Base-by-base conservation (phyloP, 768 basidiomycete species). In the Multifurca ochricompacta region DNA sequence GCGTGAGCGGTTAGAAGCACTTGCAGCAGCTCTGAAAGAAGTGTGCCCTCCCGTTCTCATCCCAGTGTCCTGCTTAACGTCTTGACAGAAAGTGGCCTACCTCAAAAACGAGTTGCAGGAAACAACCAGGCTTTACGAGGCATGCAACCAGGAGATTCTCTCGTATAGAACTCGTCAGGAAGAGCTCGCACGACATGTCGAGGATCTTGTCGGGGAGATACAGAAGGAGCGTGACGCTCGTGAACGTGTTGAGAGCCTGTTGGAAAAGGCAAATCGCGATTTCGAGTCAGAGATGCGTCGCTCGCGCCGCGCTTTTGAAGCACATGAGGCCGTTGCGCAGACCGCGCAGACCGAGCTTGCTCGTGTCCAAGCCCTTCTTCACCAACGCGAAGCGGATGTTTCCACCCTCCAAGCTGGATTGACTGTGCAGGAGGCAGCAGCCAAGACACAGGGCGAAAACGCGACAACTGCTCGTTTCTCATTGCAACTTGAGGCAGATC, bases 401-500 rank as follows among this genome's bases (percentile, higher is more conserved):
- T 71, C 73, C 1, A 77, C 80, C 0, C 79, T 96, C 3, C 88
- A 96, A 63, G 68, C 68, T 6, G 83, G 83, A 0, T 71, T 96
- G n/a, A 77, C 81, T 59, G 68, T 73, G 1, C 68, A 88, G 43
- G 91, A 96, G 64, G 72, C 75, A 27, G 90, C 93, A 67, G 81
- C 83, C 21, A 84, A 85, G 69, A 77, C 81, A 53, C 76, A 85
- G 0, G 94, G 94, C 19, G 91, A 95, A 70, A 81, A 83, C 11
- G 87, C 87, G 63, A 85, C 86, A 0, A 85, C 83, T 3, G 86
- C 91, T 21, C 76, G 82, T 40, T 90, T 91, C 72, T 88, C 88
- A 0, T 71, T 97, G 30, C 90, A 96, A 66, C 78, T 97, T 18
- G 94, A 99, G 68, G 75, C 88, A 1, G 95, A 97, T 59, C 73